Evolutionary conservation across 148 eudicot species (phyloP), one percentile per base, ranked within the genome.

Genomic region (Arbutus unedo): DNA sequence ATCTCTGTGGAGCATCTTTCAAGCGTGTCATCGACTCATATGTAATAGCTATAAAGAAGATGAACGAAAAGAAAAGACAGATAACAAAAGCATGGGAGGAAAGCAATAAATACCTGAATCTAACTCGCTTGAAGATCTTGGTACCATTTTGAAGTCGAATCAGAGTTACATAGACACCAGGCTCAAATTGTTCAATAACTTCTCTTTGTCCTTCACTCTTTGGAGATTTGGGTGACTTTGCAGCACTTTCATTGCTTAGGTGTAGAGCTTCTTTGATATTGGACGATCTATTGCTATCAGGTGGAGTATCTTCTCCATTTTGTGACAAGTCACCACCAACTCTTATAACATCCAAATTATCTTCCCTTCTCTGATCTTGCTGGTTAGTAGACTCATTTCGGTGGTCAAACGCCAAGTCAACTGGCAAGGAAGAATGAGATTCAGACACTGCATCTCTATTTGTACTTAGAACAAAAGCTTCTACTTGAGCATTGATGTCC

Each of bases 101-200:
- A 64, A 64, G 13, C 4, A 23, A 64, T 64, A 23, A 59, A 25
- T 88, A 96, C 99, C 99, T 96, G 94, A 96, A 96, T 87, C 85
- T 87, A 81, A 96, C 98, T 80, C 92, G 87, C 87, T 82, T 92
- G 92, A 93, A 96, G 77, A 89, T 77, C 87, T 91, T 91, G 78
- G 91, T 84, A 66, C 96, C 97, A 74, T 90, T 81, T 11, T 81
- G 84, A 59, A 91, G 90, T 77, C 82, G 93, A 82, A 89, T 19
- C 74, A 83, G 78, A 67, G 98, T 94, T 5, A 94, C 90, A 72
- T 92, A 94, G 57, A 96, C 98, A 78, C 99, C 98, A 44, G 92
- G 93, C 81, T 93, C 98, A 85, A 93, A 93, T 86, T 92, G 97
- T 72, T 96, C 98, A 23, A 89, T 92, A 21, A 84, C 87, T 86